Evolutionary conservation across 148 eudicot genomes (phyloP).

Genomic region (Diospyros kaki): DNA sequence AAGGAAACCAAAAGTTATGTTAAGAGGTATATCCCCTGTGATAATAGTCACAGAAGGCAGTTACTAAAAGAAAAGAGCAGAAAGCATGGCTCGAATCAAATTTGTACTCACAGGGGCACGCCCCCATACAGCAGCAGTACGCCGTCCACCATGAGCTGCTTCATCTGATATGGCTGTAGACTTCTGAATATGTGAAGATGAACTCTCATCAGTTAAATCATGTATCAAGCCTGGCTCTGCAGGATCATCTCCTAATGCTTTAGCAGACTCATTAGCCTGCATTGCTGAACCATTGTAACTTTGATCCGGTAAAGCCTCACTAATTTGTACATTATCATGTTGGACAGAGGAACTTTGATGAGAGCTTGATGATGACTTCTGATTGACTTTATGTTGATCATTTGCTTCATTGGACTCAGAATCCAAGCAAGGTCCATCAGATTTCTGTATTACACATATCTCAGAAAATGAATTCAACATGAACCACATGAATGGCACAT

Average conservation of each 20-base stretch:
- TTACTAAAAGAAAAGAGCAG: background rate
- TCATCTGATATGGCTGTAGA: constrained; percentile 28
- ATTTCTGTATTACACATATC: constrained; percentile 31
- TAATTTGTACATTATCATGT: constrained; percentile 23
- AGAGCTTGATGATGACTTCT: constrained; percentile 27
- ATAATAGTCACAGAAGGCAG: too few relatives aligned
- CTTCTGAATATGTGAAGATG: constrained; percentile 21
- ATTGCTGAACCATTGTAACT: constrained; percentile 11
- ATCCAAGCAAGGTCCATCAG: constrained; percentile 27
- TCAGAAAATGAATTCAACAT: too few relatives aligned
- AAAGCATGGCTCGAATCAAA: background rate
- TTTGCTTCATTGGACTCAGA: constrained; percentile 39
- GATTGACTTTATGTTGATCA: constrained; percentile 18
- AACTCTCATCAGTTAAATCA: constrained; percentile 20
- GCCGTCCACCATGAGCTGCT: constrained; percentile 26
- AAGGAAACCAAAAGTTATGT: too few relatives aligned
- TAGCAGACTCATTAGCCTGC: constrained; percentile 15
- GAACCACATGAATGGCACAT: too few relatives aligned
- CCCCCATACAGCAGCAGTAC: constrained; percentile 49
- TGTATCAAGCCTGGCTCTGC: constrained; percentile 21
- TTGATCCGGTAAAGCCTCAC: constrained; percentile 14
- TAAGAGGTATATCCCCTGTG: too few relatives aligned
- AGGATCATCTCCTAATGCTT: constrained; percentile 22
- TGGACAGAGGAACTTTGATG: constrained; percentile 22
- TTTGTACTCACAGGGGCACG: constrained; percentile 53